Base-by-base conservation (phyloP, 202 grass and related monocot genomes). In the Carex sylvatica region DNA sequence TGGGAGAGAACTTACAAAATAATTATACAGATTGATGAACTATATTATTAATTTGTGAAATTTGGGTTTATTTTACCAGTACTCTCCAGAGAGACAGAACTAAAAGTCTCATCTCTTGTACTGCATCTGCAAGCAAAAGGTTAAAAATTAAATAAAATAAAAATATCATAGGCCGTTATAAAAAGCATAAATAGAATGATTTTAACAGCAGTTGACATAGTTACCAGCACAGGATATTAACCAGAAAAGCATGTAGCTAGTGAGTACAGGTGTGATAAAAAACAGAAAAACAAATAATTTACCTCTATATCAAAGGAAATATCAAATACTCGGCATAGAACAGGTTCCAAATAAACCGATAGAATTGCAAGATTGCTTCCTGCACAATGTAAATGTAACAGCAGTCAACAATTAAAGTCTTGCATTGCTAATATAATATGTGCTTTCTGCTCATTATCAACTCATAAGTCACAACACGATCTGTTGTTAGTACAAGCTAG, bases 281-380 rank as follows among this genome's bases (percentile, higher is more conserved):
- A 51, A 40, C 5, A 40, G 5, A 40, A 73, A 46, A 67, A 4
- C 56, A 61, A 56, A 19, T 82, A 85, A 79, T 22, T 83, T 87
- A 87, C 84, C 84, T 88, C 84, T 95, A 99, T 91, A 95, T 83
- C 13, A 99, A 23, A 0, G 96, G 96, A 69, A 96, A 99, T 63
- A 99, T 81, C 16, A 91, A 83, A 61, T 99, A 99, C 70, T 96
- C 96, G 10, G 93, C 88, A 20, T 99, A 99, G 83, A 99, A 99
- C 31, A 96, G 91, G 74, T 96, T 96, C 96, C 96, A 99, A 55
- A 96, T 93, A 85, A 99, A 96, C 72, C 81, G 86, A 55, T 99
- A 99, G 79, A 89, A 99, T 63, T 96, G 84, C 13, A 86, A 92
- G 84, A 99, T 96, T 74, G 91, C 91, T 84, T 93, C 91, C 96